phyloP scores from a whole-genome alignment of 2,329 filamentous ascomycete species.

The Colletotrichum incanum region DNA sequence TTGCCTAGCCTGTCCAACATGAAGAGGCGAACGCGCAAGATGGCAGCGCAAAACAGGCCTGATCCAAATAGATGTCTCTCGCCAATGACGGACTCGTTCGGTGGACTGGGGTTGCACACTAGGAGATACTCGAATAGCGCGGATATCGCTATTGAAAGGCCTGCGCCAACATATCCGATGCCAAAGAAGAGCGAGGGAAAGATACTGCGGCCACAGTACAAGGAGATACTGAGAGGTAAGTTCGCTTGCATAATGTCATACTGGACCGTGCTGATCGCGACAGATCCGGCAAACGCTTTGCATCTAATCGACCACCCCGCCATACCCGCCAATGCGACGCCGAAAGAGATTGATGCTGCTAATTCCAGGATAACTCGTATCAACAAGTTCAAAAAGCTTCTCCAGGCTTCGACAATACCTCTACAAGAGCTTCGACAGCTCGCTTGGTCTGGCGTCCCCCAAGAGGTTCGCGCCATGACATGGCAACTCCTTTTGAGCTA shows the following conservation, averaged over 20 bases:
- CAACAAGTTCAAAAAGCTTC: conserved; percentile 97
- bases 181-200: conserved; percentile 94
- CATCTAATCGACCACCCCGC: conserved; percentile 93
- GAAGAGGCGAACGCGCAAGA: conserved; percentile 78
- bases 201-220: conserved; percentile 96
- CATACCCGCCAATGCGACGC: conserved; percentile 79
- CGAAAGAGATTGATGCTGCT: conserved; percentile 89
- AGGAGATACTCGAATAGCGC: conserved; percentile 86
- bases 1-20: conserved; percentile 93
- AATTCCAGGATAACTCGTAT: conserved; percentile 92
- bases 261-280: conserved; percentile 41
- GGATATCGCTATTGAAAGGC: conserved; percentile 93
- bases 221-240: conserved; percentile 87
- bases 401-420: conserved; percentile 92
- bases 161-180: conserved; percentile 85
- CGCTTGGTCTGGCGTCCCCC: conserved; percentile 95
- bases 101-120: conserved; percentile 52
- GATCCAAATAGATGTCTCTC: conserved; percentile 51
- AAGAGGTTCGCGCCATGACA: conserved; percentile 98
- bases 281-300: conserved; percentile 90
- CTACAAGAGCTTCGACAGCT: conserved; percentile 86
- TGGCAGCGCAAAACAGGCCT: conserved; percentile 61
- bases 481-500: conserved; percentile 98
- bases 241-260: background rate
- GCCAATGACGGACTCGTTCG: conserved; percentile 57